Base-by-base conservation (phyloP, 495 filamentous ascomycete species). In the Haplographium delicatum region DNA sequence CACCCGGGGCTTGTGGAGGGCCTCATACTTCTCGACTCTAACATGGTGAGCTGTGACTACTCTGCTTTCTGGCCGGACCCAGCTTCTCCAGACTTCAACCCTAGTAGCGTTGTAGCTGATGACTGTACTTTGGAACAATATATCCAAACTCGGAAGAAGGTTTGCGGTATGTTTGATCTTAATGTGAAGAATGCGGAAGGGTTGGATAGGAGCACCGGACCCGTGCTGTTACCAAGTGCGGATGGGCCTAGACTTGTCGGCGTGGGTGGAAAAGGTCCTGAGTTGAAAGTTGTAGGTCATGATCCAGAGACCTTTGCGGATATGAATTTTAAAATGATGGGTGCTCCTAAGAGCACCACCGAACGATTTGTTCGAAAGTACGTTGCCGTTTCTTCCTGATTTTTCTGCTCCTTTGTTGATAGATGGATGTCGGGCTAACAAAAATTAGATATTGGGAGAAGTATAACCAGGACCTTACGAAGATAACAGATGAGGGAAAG, bases 11-110 rank as follows among this genome's bases (percentile, higher is more conserved):
- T 62, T 5, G 71, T 79, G 1, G 62, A 61, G 1, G 80, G 65
- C 2, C 62, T 78, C 0, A 47, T 85, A 13, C 66, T 85, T 4
- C 74, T 86, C 0, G 82, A 86, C 58, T 79, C 76, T 25, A 76
- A 80, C 61, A 75, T 84, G 56, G 75, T 79, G 9, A 82, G 82
- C 59, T 71, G 69, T 3, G 73, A 85, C 53, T 80, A 78, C 38
- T 70, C 79, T 3, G 78, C 75, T 5, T 51, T 81, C 10, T 81
- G 77, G 59, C 82, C 80, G 0, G 73, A 86, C 53, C 82, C 82
- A 2, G 75, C 80, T 53, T 63, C 61, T 0, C 53, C 66, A 5
- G 63, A 26, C 5, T 84, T 83, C 54, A 66, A 78, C 44, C 57
- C 63, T 0, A 38, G 44, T 0, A 41, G 50, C 0, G 44, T 53